phyloP scores from a whole-genome alignment of 768 basidiomycete species.

The Harrya chromipes region DNA sequence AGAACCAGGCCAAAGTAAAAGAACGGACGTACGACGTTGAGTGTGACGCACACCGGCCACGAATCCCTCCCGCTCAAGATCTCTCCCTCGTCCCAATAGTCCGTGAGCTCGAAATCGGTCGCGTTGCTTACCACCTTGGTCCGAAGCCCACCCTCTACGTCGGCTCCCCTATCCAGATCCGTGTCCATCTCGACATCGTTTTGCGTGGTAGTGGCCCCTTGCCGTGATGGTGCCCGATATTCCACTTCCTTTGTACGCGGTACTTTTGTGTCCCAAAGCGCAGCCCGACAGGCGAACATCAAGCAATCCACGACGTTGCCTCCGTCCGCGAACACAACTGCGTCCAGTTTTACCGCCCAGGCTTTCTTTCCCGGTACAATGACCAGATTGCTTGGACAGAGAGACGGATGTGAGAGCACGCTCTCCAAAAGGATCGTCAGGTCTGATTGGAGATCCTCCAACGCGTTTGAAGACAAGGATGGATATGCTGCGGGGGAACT shows the following conservation, averaged over 20 bases:
- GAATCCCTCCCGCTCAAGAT: constrained; percentile 53
- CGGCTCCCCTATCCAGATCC: constrained; percentile 35
- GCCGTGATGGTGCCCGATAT: constrained; percentile 47
- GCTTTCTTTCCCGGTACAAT: constrained; percentile 60
- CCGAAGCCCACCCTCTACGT: constrained; percentile 49
- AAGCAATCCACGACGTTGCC: constrained; percentile 78
- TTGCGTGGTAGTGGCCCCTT: constrained; percentile 20
- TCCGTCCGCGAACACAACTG: constrained; percentile 68
- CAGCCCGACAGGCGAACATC: constrained; percentile 75
- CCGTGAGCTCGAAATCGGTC: constrained; percentile 82
- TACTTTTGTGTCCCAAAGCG: constrained; percentile 78
- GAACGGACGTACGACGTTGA: constrained; percentile 62
- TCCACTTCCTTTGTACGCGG: constrained; percentile 71
- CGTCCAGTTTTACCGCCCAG: constrained; percentile 76
- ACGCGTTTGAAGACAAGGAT: constrained; percentile 51
- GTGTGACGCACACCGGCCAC: constrained; percentile 76
- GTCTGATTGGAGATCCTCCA: constrained; percentile 80
- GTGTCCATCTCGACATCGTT: constrained; percentile 50
- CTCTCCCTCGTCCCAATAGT: constrained; percentile 87
- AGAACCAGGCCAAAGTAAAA: neutral
- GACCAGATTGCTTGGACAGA: constrained; percentile 62
- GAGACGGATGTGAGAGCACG: constrained; percentile 61
- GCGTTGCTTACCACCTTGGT: constrained; percentile 48
- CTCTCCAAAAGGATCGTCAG: constrained; percentile 59
- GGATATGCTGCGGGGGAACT: constrained; percentile 85